Evolutionary conservation across 2,329 filamentous ascomycete species (phyloP), one percentile per base, ranked within the genome.

Genomic region (Thermoascus crustaceus): DNA sequence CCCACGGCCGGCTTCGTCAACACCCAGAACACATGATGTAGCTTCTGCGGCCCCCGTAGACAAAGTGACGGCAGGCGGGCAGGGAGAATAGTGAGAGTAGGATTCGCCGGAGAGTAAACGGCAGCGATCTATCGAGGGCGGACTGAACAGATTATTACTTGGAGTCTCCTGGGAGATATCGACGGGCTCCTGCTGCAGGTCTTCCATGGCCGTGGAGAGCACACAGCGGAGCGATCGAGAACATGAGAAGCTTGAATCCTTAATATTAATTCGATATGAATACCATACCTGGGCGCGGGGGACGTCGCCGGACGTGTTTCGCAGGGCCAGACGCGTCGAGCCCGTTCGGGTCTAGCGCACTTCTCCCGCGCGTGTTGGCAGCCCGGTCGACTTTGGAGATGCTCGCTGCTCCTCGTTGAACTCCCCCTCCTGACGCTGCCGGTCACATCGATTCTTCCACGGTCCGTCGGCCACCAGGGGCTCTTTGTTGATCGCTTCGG

Each of bases 1-100:
- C 1, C 89, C 89, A 53, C 89, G 78, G 30, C 89, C 89, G 47
- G 89, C 89, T 69, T 96, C 89, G 60, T 96, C 89, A 33, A 96
- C 82, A 43, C 89, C 89, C 14, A 96, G 72, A 13, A 83, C 80
- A 61, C 85, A 91, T 53, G 78, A 73, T 38, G 69, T 73, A 29
- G 58, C 56, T 9, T 62, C 49, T 57, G 54, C 43, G 3, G 63
- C 50, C 27, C 59, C 55, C 2, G 51, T 48, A 5, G 53, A 43
- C 1, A 69, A 59, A 14, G 71, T 71, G 34, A 86, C 74, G n/a
- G 64, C 57, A 0, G 72, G 54, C 1, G 84, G 85, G 1, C 85
- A 69, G 10, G 75, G 67, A 1, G 82, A 85, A 66, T 79, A 85
- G 61, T 87, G 74, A 7, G 75, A 71, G 64, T 85, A 86, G 25